Evolutionary conservation across 2,329 filamentous ascomycete genomes (phyloP), one percentile per base, ranked within the genome.

Genomic region (Stachybotrys chartarum): DNA sequence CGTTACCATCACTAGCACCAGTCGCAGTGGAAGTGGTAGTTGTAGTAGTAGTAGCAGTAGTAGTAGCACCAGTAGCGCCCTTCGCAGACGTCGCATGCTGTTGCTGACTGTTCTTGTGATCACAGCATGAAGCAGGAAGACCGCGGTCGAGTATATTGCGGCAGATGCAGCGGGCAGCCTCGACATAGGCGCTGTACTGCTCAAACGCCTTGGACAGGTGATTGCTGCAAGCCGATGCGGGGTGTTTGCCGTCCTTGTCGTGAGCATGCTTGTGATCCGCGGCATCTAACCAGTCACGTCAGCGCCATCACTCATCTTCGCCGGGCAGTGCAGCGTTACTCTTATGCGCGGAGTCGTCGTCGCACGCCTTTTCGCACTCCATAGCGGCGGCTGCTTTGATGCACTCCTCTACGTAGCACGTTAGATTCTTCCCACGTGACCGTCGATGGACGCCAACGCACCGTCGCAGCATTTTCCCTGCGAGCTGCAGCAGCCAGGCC

Each of bases 131-230:
- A 1, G 61, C 62, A 31, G 65, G 50, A 54, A 64, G 49, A 31
- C 66, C 64, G 50, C 57, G 56, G 0, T 67, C 68, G 49, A 72
- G 63, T 30, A 71, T 61, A 52, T 60, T 66, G 42, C 68, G 69
- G 58, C 70, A 72, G 57, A 72, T 72, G 60, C 70, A 72, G 2
- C 69, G 69, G n/a, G 68, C 67, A 10, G 65, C 63, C 48, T 70
- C 65, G n/a, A 72, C 64, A 51, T 71, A 70, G 54, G 62, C 63
- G 56, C 61, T 67, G 52, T 72, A 72, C 49, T 67, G 65, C 17
- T 70, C 64, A 49, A 71, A 68, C 1, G 70, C 70, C 30, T 62
- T 63, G 51, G 58, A 56, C 1, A 72, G 61, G 51, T 72, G 70
- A 35, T 63, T 63, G 44, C 53, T 64, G 50, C 70, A 72, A 7